Evolutionary conservation across 2,329 filamentous ascomycete species (phyloP).

Genomic region (Nemania serpens): DNA sequence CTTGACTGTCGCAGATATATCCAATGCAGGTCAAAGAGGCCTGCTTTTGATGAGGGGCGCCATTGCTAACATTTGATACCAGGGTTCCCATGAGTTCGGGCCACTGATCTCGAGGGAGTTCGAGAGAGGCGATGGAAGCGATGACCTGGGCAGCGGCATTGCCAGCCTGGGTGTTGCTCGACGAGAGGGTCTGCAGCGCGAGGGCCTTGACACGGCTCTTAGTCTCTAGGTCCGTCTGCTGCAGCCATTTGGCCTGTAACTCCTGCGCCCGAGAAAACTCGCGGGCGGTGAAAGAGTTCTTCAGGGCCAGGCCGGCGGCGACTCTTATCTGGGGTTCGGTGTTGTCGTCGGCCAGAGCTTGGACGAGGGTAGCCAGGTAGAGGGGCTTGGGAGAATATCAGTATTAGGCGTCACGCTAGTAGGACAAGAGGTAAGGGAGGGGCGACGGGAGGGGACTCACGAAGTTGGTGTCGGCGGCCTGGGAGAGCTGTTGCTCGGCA

Average conservation of each 20-base stretch:
- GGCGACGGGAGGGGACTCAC: slow-evolving; percentile 57
- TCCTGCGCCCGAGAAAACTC: slow-evolving; percentile 86
- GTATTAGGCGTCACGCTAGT: slow-evolving; percentile 24
- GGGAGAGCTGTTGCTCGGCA: slow-evolving; percentile 91
- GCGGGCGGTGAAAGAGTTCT: slow-evolving; percentile 96
- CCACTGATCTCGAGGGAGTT: slow-evolving; percentile 93
- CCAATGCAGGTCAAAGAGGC: slow-evolving; percentile 94
- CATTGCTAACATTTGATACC: slow-evolving; percentile 90
- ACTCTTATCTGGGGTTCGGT: slow-evolving; percentile 84
- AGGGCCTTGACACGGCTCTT: slow-evolving; percentile 88
- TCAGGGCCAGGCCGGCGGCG: slow-evolving; percentile 93
- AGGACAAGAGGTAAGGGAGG: slow-evolving; percentile 19
- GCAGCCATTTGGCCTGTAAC: slow-evolving; percentile 91
- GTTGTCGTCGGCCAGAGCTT: slow-evolving; percentile 90
- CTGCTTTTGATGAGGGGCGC: slow-evolving; percentile 88
- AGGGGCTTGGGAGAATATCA: slow-evolving; percentile 60
- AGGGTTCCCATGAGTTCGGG: slow-evolving; percentile 84
- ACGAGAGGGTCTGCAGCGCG: slow-evolving; percentile 84
- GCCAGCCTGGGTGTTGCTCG: slow-evolving; percentile 80
- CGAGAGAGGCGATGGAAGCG: slow-evolving; percentile 90
- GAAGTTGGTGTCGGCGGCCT: slow-evolving; percentile 94
- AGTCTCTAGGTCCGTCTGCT: slow-evolving; percentile 77
- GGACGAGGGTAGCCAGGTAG: slow-evolving; percentile 90
- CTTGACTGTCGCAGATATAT: slow-evolving; percentile 96
- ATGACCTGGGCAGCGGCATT: slow-evolving; percentile 93